These are phyloP conservation scores for Penicillium samsonianum DNA, from an alignment of 495 filamentous ascomycete species.

Conservation along the genomic window DNA sequence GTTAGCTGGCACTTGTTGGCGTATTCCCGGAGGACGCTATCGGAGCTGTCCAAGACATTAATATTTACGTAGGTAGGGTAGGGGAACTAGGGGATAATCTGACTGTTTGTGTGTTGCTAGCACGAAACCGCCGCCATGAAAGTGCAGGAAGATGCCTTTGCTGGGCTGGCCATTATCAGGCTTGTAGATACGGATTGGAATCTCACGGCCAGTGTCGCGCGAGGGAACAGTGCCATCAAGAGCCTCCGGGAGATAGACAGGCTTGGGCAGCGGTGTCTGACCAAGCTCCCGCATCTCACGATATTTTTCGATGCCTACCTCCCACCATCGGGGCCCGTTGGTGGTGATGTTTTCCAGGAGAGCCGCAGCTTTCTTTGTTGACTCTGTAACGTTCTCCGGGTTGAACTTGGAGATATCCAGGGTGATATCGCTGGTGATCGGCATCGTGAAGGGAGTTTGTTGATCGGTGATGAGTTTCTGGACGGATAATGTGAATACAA, in stretches of 20 bases:
- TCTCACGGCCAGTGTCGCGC: constrained; percentile 46
- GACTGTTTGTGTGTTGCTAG: constrained; percentile 21
- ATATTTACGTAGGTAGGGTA: neutral
- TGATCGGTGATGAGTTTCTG: constrained; percentile 4
- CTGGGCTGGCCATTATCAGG: constrained; percentile 40
- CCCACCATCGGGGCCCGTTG: constrained; percentile 23
- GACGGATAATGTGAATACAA: neutral
- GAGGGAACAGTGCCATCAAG: constrained; percentile 44
- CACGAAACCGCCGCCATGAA: constrained; percentile 58
- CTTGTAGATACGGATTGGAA: constrained; percentile 51
- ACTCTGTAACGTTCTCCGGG: constrained; percentile 17
- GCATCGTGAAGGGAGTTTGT: constrained; percentile 15
- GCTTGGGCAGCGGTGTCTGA: constrained; percentile 43
- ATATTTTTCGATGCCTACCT: constrained; percentile 35
- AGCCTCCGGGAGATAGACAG: constrained; percentile 39
- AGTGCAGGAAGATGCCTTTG: constrained; percentile 41
- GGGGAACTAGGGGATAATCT: neutral
- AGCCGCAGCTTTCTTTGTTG: constrained; percentile 17
- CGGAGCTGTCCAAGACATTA: neutral
- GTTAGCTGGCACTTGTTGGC: constrained; percentile 45
- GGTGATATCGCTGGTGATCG: constrained; percentile 19
- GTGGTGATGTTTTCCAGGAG: constrained; percentile 12
- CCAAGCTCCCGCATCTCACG: constrained; percentile 47
- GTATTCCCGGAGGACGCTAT: constrained; percentile 14
- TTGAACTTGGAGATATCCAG: constrained; percentile 18